phyloP scores from a whole-genome alignment of 331 rosid species.

The Malus hybrid region DNA sequence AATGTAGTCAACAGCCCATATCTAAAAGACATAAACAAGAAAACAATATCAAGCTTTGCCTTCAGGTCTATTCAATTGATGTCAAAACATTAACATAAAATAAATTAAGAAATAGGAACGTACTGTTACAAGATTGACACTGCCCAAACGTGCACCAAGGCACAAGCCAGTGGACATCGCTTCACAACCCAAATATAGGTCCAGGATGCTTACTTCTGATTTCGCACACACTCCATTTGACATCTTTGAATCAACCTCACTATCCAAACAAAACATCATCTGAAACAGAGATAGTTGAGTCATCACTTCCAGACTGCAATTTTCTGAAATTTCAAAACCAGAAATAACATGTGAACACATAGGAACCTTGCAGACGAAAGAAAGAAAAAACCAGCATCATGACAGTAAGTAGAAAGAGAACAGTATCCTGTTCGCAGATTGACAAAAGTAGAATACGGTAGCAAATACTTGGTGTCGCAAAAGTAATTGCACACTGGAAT shows the following conservation, averaged over 20 bases:
- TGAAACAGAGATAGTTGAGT: constrained; percentile 54
- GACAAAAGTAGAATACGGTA: constrained; percentile 49
- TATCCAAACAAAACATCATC: constrained; percentile 21
- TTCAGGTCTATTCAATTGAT: neutral
- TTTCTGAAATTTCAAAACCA: constrained; percentile 24
- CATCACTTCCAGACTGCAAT: constrained; percentile 32
- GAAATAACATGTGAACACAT: neutral
- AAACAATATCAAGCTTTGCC: too few relatives aligned
- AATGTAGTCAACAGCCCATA: constrained; percentile 71
- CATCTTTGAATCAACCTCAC: constrained; percentile 26
- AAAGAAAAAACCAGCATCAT: neutral
- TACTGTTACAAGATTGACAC: constrained; percentile 62
- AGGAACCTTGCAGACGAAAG: neutral
- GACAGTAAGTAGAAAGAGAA: neutral
- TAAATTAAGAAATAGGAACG: neutral
- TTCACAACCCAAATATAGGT: constrained; percentile 75
- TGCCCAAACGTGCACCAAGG: constrained; percentile 46
- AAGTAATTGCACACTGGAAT: constrained; percentile 44
- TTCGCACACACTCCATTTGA: constrained; percentile 20
- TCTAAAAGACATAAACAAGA: constrained; percentile 21
- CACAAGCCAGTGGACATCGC: constrained; percentile 87
- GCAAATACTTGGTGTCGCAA: constrained; percentile 49
- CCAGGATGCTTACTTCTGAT: constrained; percentile 40
- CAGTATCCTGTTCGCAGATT: constrained; percentile 47
- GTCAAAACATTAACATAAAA: neutral